Percentiles rank a stretch among this genome's conserved stretches.
Conservation (phyloP, 1,284 basidiomycete species). For the Trichosporon sp. region DNA sequence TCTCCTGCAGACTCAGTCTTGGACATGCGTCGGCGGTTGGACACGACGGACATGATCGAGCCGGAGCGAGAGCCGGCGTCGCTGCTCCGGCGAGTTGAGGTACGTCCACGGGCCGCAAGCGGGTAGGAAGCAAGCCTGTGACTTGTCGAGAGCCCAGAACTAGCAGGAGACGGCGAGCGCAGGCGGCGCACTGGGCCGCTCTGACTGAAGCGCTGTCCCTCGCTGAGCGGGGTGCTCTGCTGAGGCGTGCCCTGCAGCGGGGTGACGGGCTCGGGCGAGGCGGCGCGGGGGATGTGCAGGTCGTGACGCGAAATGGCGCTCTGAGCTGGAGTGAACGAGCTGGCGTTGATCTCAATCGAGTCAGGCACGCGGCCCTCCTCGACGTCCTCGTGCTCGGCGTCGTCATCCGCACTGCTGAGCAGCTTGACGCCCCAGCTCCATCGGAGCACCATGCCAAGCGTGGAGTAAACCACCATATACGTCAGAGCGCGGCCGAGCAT, state of each 20-base stretch:
- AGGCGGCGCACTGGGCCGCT: slow-evolving; percentile 16
- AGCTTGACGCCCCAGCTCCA: slow-evolving; percentile 82
- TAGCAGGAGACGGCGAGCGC: not conserved
- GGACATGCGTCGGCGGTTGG: slow-evolving; percentile 10
- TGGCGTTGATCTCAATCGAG: not conserved
- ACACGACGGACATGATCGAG: not conserved
- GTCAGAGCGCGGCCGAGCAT: slow-evolving; percentile 91
- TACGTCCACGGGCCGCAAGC: not conserved
- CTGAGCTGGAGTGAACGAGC: not conserved
- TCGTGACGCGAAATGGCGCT: not conserved
- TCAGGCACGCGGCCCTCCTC: not conserved
- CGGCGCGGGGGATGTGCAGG: slow-evolving; percentile 10
- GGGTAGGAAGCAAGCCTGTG: not conserved
- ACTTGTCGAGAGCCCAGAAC: not conserved
- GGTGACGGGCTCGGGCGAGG: slow-evolving; percentile 27
- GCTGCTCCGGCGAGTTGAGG: not conserved
- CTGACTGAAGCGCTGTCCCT: slow-evolving; percentile 15
- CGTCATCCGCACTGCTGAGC: slow-evolving; percentile 64
- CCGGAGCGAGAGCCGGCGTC: not conserved
- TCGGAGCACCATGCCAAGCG: slow-evolving; percentile 90
- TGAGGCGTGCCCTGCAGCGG: slow-evolving; percentile 10
- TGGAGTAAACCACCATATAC: slow-evolving; percentile 86
- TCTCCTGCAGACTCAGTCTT: slow-evolving; percentile 44
- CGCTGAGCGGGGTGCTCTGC: slow-evolving; percentile 19
- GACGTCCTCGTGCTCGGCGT: slow-evolving; percentile 2